Evolutionary conservation across 2,329 filamentous ascomycete genomes (phyloP).

Genomic region (Stemphylium beticola): DNA sequence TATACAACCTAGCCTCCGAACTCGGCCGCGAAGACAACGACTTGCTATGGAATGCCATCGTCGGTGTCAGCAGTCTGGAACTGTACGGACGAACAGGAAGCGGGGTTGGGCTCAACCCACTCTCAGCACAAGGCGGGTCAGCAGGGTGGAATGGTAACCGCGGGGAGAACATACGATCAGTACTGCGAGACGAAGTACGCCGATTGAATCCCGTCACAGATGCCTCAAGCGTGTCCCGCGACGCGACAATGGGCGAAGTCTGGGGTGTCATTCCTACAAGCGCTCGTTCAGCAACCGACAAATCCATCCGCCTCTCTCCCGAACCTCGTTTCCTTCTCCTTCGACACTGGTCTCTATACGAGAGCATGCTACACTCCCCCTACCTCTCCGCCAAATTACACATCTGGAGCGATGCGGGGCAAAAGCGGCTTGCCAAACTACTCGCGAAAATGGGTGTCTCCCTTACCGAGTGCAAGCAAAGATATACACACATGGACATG

Average conservation of each 20-base stretch:
- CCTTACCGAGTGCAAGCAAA: slow-evolving; percentile 90
- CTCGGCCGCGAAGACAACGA: slow-evolving; percentile 97
- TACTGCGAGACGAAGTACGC: slow-evolving; percentile 90
- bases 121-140: slow-evolving; percentile 59
- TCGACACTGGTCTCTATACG: slow-evolving; percentile 95
- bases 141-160: slow-evolving; percentile 82
- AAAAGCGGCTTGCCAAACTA: slow-evolving; percentile 89
- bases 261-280: slow-evolving; percentile 88
- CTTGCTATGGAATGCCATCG: slow-evolving; percentile 90
- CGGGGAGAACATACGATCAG: slow-evolving; percentile 81
- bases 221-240: slow-evolving; percentile 62
- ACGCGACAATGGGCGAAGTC: slow-evolving; percentile 68
- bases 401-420: slow-evolving; percentile 90
- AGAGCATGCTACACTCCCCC: slow-evolving; percentile 97
- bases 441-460: slow-evolving; percentile 98
- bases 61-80: slow-evolving; percentile 93
- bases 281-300: slow-evolving; percentile 87
- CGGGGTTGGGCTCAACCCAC: slow-evolving; percentile 70
- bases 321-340: slow-evolving; percentile 93
- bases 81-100: slow-evolving; percentile 86
- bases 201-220: slow-evolving; percentile 82
- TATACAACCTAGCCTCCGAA: slow-evolving; percentile 94
- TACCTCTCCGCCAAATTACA: slow-evolving; percentile 91
- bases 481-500: slow-evolving; percentile 98
- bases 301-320: slow-evolving; percentile 86